Percentiles rank a stretch among this genome's conserved stretches.
These are phyloP conservation scores for Salix exigua DNA, from an alignment of 345 rosid genomes.

Conservation along the genomic window DNA sequence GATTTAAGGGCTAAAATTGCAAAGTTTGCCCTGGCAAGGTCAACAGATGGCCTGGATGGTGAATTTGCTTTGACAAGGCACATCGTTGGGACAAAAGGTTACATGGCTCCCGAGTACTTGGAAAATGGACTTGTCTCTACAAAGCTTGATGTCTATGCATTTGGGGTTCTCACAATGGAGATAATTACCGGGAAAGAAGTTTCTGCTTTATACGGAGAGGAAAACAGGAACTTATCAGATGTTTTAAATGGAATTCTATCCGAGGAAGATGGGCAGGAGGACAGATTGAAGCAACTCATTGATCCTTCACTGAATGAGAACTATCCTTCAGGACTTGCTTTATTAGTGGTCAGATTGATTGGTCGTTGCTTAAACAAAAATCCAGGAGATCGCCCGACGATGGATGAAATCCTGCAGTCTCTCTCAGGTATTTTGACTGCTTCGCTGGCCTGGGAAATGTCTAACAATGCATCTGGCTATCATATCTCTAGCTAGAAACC, in stretches of 20 bases:
- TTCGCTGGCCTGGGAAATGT: slow-evolving; percentile 35
- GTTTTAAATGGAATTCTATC: slow-evolving; percentile 18
- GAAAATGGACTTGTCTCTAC: slow-evolving; percentile 68
- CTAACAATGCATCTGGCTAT: slow-evolving; percentile 9
- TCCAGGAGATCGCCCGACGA: slow-evolving; percentile 59
- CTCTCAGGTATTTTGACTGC: slow-evolving; percentile 46
- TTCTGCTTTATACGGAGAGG: slow-evolving; percentile 31
- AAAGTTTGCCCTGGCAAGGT: slow-evolving; percentile 46
- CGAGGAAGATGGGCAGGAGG: slow-evolving; percentile 23
- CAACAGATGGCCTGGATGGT: slow-evolving; percentile 42
- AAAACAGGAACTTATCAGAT: slow-evolving; percentile 29
- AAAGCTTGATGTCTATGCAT: slow-evolving; percentile 79
- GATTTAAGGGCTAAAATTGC: slow-evolving; percentile 58
- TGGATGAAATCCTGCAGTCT: slow-evolving; percentile 53
- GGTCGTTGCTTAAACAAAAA: slow-evolving; percentile 54
- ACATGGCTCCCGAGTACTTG: slow-evolving; percentile 83
- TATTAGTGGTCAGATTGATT: slow-evolving; percentile 38
- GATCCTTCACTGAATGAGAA: slow-evolving; percentile 43
- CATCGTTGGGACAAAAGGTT: slow-evolving; percentile 78
- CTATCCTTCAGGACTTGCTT: slow-evolving; percentile 41
- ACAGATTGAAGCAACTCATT: slow-evolving; percentile 25
- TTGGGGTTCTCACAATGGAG: slow-evolving; percentile 70
- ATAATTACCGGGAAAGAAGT: slow-evolving; percentile 61
- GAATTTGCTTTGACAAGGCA: slow-evolving; percentile 67
- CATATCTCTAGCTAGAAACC: slow-evolving; percentile 8